Base-by-base conservation (phyloP, 495 filamentous ascomycete genomes). In the Ascodesmis nigricans region DNA sequence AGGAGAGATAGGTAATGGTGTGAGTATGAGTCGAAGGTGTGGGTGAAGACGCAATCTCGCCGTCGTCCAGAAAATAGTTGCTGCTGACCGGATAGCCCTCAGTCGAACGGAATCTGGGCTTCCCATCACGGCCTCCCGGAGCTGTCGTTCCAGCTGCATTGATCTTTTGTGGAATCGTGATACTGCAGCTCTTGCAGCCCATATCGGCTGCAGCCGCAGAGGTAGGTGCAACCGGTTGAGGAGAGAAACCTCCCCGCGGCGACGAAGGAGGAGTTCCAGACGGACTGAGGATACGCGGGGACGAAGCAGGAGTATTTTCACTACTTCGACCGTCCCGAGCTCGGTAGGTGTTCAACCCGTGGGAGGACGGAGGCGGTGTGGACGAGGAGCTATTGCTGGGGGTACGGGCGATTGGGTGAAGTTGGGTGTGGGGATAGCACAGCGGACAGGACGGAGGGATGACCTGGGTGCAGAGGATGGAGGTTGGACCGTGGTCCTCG, bases 401-500 rank as follows among this genome's bases (percentile, higher is more conserved):
- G 50, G 26, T 60, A 59, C 25, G 53, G 57, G 21, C 55, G 55
- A 6, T 53, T 50, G 2, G 40, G 55, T 23, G 59, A 53, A 7
- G 47, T 16, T 57, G 48, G 47, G 22, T 32, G 46, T 43, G 30
- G 43, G 71, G 67, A 48, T 58, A 70, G 52, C 83, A 93, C 53
- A 72, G 69, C 35, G 61, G 54, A 50, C 83, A 93, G 33, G 73
- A 63, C 28, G 81, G 72, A 1, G 78, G 75, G 16, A 78, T 60
- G 31, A 78, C 75, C 57, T 92, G 81, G 35, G 83, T 92, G 54
- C 90, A 91, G 58, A 93, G 77, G 55, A 93, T 72, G 33, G 82
- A 87, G 31, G 82, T 92, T 8, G 83, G 83, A 40, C 83, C 83
- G 64, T 93, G 82, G 47, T 81, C 64, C 57, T 93, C 83, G 63